Evolutionary conservation across 139 green algal genomes (phyloP).

Genomic region (Picochlorum sp.): DNA sequence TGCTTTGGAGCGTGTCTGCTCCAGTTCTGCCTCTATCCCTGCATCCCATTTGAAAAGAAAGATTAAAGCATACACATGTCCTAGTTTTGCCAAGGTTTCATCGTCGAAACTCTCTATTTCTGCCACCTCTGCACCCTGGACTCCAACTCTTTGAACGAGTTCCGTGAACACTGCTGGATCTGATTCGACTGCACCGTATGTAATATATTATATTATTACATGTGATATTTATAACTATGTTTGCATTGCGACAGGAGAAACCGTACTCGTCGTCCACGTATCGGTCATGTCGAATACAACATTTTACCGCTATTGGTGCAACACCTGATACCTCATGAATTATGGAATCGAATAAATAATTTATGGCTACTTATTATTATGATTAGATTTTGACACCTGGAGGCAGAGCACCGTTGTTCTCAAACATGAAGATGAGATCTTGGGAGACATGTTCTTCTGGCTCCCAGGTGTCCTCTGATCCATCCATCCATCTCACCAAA

Average conservation of each 20-base stretch:
- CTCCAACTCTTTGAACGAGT: conserved; percentile 81
- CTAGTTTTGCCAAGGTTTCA: conserved; percentile 43
- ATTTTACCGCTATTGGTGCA: no score
- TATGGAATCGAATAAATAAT: background rate
- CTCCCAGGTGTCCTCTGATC: conserved; percentile 67
- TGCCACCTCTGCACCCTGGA: conserved; percentile 72
- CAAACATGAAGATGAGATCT: conserved; percentile 50
- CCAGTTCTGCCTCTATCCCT: no score
- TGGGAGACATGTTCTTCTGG: conserved; percentile 57
- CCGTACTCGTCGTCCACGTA: conserved; percentile 2
- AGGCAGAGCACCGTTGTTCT: conserved; percentile 15
- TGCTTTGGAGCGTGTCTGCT: no score
- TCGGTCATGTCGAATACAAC: no score
- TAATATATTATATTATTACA: no score
- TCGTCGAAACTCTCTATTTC: conserved; percentile 82
- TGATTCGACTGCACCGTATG: conserved; percentile 24
- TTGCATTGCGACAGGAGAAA: no score
- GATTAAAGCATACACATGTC: conserved; percentile 86
- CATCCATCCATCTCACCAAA: conserved; percentile 65
- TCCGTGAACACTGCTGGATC: conserved; percentile 93
- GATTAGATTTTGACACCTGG: background rate
- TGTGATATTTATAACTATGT: no score
- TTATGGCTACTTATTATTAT: background rate
- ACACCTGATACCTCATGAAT: background rate
- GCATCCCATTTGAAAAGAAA: conserved; percentile 96